Percentiles rank a stretch among this genome's conserved stretches.
These are phyloP conservation scores for Excoecaria cochinchinensis DNA, from an alignment of 345 rosid genomes.

Conservation along the genomic window DNA sequence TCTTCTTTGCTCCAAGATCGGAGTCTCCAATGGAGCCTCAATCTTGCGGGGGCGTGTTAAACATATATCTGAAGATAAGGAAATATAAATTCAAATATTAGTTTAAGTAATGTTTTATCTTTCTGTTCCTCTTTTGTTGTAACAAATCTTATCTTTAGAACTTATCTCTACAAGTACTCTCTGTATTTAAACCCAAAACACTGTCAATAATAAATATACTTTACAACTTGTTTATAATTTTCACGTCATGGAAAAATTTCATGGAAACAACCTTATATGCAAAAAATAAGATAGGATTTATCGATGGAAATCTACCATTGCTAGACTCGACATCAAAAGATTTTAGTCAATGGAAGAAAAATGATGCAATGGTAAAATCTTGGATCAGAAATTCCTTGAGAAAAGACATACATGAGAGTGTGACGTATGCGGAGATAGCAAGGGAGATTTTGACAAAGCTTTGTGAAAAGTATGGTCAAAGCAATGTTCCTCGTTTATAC, in stretches of 20 bases:
- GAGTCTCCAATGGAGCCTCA: too few relatives aligned
- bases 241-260: not conserved
- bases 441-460: not conserved
- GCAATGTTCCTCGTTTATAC: not conserved
- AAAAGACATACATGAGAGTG: not conserved
- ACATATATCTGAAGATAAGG: too few relatives aligned
- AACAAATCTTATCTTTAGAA: too few relatives aligned
- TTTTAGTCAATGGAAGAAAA: not conserved
- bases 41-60: too few relatives aligned
- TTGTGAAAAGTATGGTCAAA: not conserved
- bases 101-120: too few relatives aligned
- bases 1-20: too few relatives aligned
- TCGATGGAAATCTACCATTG: not conserved
- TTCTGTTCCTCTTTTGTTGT: too few relatives aligned
- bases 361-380: not conserved
- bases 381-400: not conserved
- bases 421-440: not conserved
- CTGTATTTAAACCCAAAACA: too few relatives aligned
- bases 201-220: too few relatives aligned
- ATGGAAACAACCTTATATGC: constrained; percentile 5
- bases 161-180: too few relatives aligned
- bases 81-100: too few relatives aligned
- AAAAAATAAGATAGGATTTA: not conserved
- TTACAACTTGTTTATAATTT: too few relatives aligned
- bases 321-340: not conserved